Conservation (phyloP, 108 stramenopile genomes). For the Chaetoceros muelleri region DNA sequence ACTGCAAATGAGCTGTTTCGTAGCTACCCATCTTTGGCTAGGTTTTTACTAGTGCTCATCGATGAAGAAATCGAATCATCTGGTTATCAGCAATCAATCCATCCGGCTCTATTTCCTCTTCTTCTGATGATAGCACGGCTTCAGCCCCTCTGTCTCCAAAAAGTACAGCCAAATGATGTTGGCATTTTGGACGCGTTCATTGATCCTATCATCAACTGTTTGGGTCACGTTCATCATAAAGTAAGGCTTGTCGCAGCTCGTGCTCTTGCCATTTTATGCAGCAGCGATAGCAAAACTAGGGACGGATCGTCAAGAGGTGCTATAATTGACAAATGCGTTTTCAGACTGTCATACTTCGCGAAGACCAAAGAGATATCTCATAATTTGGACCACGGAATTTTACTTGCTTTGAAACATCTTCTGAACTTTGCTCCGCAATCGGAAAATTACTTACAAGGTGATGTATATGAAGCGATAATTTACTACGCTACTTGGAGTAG, state of each 20-base stretch:
- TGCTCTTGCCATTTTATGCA: conserved; percentile 34
- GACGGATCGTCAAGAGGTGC: conserved; percentile 1
- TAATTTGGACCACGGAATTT: conserved; percentile 21
- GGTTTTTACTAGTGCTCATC: conserved; percentile 26
- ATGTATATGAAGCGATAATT: neutral
- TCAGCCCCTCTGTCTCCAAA: conserved; percentile 26
- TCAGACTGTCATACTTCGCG: neutral
- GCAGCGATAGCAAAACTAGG: conserved; percentile 2
- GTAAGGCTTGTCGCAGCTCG: conserved; percentile 37
- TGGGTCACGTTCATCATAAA: conserved; percentile 19
- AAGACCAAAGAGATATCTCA: neutral
- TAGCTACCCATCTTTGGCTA: conserved; percentile 25
- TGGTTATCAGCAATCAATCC: neutral
- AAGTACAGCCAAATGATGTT: conserved; percentile 1
- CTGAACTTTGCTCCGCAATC: conserved; percentile 2
- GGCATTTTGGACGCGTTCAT: conserved; percentile 15
- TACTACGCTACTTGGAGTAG: conserved; percentile 2
- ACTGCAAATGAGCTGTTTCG: conserved; percentile 37
- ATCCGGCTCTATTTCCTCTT: conserved; percentile 34
- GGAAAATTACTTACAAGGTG: neutral
- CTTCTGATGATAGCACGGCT: conserved; percentile 42
- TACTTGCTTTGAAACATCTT: conserved; percentile 13
- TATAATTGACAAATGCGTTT: conserved; percentile 2
- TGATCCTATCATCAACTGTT: conserved; percentile 13
- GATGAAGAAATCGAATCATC: conserved; percentile 1